These are phyloP conservation scores for Phytophthora syringae DNA, from an alignment of 352 stramenopile genomes.

Conservation along the genomic window DNA sequence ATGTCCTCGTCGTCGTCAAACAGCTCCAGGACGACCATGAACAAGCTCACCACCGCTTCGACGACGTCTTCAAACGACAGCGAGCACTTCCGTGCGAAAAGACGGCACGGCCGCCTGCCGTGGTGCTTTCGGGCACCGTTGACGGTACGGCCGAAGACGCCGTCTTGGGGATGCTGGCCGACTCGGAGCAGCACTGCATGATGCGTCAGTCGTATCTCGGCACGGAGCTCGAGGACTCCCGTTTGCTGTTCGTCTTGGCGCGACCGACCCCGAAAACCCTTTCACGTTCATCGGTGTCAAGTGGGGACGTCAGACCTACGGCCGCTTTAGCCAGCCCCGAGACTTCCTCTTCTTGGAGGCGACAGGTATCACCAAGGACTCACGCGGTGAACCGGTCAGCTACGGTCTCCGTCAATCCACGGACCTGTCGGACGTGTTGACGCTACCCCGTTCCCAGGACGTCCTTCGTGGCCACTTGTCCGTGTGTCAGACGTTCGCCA, in stretches of 20 bases:
- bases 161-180: slow-evolving; percentile 48
- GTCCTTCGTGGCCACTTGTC: slow-evolving; percentile 43
- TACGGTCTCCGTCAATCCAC: slow-evolving; percentile 48
- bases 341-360: slow-evolving; percentile 64
- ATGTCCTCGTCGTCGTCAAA: slow-evolving; percentile 39
- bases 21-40: slow-evolving; percentile 31
- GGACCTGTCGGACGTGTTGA: slow-evolving; percentile 38
- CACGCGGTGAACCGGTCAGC: slow-evolving; percentile 32
- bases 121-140: slow-evolving; percentile 48
- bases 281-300: slow-evolving; percentile 58
- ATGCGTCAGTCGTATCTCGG: slow-evolving; percentile 49
- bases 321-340: slow-evolving; percentile 43
- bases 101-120: slow-evolving; percentile 31
- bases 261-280: slow-evolving; percentile 44
- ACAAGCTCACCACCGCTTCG: slow-evolving; percentile 30
- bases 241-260: slow-evolving; percentile 42
- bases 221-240: slow-evolving; percentile 45
- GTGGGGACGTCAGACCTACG: slow-evolving; percentile 47
- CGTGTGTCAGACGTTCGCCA: slow-evolving; percentile 44
- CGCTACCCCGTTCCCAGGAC: slow-evolving; percentile 33
- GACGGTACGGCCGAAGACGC: slow-evolving; percentile 51
- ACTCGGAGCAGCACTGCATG: slow-evolving; percentile 46
- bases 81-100: slow-evolving; percentile 28
- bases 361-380: slow-evolving; percentile 43
- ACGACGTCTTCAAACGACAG: slow-evolving; percentile 27